phyloP scores from a whole-genome alignment of 352 stramenopile species.

The Porosira glacialis region DNA sequence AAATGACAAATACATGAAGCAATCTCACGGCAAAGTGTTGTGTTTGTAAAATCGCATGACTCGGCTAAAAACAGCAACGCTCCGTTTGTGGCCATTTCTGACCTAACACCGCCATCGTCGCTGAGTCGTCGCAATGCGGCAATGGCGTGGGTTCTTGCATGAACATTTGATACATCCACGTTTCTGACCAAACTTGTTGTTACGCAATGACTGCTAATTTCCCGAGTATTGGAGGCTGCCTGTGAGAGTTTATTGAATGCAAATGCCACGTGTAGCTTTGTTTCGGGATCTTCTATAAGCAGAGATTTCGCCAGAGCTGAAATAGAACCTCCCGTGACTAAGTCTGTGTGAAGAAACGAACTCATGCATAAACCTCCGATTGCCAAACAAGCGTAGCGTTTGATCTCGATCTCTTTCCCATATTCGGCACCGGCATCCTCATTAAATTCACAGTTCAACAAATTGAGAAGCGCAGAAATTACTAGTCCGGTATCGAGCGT shows the following conservation, averaged over 20 bases:
- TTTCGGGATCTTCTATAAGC: constrained; percentile 83
- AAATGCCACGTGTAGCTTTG: constrained; percentile 89
- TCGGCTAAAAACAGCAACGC: constrained; percentile 66
- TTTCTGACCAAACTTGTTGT: constrained; percentile 25
- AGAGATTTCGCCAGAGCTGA: constrained; percentile 81
- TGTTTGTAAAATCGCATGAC: constrained; percentile 56
- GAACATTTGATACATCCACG: constrained; percentile 30
- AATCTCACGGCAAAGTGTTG: constrained; percentile 88
- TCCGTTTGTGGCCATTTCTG: constrained; percentile 81
- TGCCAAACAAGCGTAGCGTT: constrained; percentile 53
- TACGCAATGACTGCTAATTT: constrained; percentile 29
- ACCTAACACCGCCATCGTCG: constrained; percentile 82
- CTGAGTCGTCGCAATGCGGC: constrained; percentile 86
- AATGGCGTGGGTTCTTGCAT: constrained; percentile 86
- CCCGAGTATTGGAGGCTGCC: constrained; percentile 80
- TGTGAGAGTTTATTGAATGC: constrained; percentile 89
- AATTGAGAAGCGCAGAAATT: constrained; percentile 19
- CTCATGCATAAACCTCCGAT: constrained; percentile 38
- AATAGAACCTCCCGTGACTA: constrained; percentile 80
- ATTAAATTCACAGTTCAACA: constrained; percentile 18
- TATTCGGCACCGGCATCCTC: neutral
- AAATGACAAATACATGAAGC: constrained; percentile 86
- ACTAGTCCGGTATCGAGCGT: constrained; percentile 30
- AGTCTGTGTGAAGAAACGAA: constrained; percentile 10
- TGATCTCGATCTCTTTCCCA: constrained; percentile 37